Conservation (phyloP, 805 yeast genomes). For the Lachancea mirantina region DNA sequence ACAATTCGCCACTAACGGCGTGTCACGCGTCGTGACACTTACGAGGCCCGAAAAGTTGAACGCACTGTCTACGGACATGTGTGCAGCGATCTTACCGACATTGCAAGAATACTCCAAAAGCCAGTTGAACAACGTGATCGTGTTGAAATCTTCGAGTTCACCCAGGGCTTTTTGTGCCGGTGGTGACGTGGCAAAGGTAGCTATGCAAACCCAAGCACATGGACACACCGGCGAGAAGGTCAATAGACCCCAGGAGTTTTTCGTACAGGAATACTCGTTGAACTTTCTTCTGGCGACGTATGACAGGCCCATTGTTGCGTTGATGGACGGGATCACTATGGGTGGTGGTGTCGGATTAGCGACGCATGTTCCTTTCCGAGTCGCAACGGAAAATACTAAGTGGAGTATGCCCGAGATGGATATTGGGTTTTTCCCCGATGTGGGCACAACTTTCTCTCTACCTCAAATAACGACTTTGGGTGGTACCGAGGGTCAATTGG, state of each 20-base stretch:
- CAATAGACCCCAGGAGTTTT: conserved; percentile 52
- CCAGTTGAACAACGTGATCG: conserved; percentile 51
- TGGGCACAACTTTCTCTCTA: conserved; percentile 85
- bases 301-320: conserved; percentile 76
- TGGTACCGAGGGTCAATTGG: conserved; percentile 60
- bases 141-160: conserved; percentile 47
- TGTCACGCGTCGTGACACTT: conserved; percentile 65
- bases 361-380: conserved; percentile 84
- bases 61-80: conserved; percentile 75
- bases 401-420: conserved; percentile 98
- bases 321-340: conserved; percentile 91
- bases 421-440: conserved; percentile 95
- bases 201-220: conserved; percentile 45
- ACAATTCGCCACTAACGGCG: conserved; percentile 28
- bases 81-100: conserved; percentile 61
- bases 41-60: conserved; percentile 81
- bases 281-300: conserved; percentile 76
- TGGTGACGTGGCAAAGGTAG: conserved; percentile 86
- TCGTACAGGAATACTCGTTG: conserved; percentile 72
- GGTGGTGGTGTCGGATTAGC: conserved; percentile 96
- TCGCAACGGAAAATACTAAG: conserved; percentile 86
- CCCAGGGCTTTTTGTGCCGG: conserved; percentile 87
- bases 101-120: conserved; percentile 71
- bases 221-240: too few species aligned
- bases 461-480: conserved; percentile 48